Conservation (phyloP, 805 yeast species). For the Barnettozyma populi region DNA sequence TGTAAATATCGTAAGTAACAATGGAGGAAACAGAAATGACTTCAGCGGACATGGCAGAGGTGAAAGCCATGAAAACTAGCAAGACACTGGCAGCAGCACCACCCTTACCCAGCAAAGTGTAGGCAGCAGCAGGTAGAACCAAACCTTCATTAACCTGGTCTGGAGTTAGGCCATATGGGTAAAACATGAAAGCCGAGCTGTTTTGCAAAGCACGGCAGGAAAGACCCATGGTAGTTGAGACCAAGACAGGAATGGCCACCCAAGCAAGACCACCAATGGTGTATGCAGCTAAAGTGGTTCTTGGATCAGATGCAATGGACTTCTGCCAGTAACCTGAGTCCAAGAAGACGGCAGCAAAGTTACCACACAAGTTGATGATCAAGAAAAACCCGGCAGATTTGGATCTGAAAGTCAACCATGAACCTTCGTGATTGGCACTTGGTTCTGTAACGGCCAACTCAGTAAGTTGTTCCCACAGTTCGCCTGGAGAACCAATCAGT, state of each 20-base stretch:
- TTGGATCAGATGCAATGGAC: slow-evolving; percentile 82
- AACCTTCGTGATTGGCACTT: slow-evolving; percentile 71
- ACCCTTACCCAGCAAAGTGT: slow-evolving; percentile 76
- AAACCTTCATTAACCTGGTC: slow-evolving; percentile 79
- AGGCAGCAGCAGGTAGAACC: slow-evolving; percentile 64
- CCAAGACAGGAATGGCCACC: slow-evolving; percentile 84
- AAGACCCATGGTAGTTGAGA: slow-evolving; percentile 83
- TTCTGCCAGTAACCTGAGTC: slow-evolving; percentile 89
- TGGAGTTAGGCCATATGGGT: slow-evolving; percentile 58
- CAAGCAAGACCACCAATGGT: slow-evolving; percentile 84
- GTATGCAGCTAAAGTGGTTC: slow-evolving; percentile 82
- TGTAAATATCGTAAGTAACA: slow-evolving; percentile 80
- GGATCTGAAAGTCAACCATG: slow-evolving; percentile 84
- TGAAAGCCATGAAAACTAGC: slow-evolving; percentile 85
- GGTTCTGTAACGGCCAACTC: slow-evolving; percentile 58
- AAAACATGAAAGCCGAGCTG: slow-evolving; percentile 72
- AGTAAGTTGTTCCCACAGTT: slow-evolving; percentile 69
- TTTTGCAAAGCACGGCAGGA: slow-evolving; percentile 71
- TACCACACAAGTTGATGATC: slow-evolving; percentile 83
- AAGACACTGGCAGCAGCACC: slow-evolving; percentile 83
- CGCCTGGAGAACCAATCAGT: slow-evolving; percentile 74
- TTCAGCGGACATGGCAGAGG: slow-evolving; percentile 90
- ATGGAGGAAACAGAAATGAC: slow-evolving; percentile 83
- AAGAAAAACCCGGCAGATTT: slow-evolving; percentile 84
- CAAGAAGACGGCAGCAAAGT: slow-evolving; percentile 82